phyloP scores from a whole-genome alignment of 345 rosid genomes.

The Brassica rapa region DNA sequence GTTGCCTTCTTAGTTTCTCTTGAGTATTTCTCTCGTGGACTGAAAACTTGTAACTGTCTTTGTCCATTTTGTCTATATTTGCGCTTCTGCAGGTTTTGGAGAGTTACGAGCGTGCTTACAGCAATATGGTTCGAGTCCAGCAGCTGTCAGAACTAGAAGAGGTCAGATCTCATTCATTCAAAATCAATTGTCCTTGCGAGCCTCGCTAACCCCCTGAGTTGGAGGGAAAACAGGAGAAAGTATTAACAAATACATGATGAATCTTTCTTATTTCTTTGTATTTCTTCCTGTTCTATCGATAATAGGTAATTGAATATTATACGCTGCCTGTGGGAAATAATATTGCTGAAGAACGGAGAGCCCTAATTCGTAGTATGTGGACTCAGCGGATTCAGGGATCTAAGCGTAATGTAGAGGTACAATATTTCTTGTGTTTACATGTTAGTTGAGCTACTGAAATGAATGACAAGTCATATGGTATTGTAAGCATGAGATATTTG shows the following conservation, averaged over 20 bases:
- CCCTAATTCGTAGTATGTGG: constrained; percentile 97
- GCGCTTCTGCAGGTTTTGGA: constrained; percentile 75
- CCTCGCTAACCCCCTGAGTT: constrained; percentile 15
- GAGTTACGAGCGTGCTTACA: constrained; percentile 97
- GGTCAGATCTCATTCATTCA: constrained; percentile 51
- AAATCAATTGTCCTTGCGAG: constrained; percentile 17
- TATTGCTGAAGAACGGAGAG: constrained; percentile 81
- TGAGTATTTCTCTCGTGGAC: constrained; percentile 14
- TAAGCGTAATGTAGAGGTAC: constrained; percentile 96
- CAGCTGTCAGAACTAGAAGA: constrained; percentile 96
- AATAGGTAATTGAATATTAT: constrained; percentile 89
- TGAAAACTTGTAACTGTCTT: constrained; percentile 18
- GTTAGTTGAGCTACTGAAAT: constrained; percentile 22
- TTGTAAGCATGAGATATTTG: constrained; percentile 26
- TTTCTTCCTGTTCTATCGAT: constrained; percentile 26
- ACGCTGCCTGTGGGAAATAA: constrained; percentile 76
- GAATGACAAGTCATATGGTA: constrained; percentile 16
- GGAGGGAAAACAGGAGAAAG: constrained; percentile 24
- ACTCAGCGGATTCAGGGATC: constrained; percentile 93
- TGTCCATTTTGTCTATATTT: constrained; percentile 16
- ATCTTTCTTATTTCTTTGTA: constrained; percentile 21
- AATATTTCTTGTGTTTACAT: constrained; percentile 15
- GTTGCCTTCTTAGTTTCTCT: constrained; percentile 14
- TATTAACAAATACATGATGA: constrained; percentile 12
- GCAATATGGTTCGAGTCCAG: constrained; percentile 98